phyloP scores from a whole-genome alignment of 2,329 filamentous ascomycete genomes.

The Trichoderma atrobrunneum region DNA sequence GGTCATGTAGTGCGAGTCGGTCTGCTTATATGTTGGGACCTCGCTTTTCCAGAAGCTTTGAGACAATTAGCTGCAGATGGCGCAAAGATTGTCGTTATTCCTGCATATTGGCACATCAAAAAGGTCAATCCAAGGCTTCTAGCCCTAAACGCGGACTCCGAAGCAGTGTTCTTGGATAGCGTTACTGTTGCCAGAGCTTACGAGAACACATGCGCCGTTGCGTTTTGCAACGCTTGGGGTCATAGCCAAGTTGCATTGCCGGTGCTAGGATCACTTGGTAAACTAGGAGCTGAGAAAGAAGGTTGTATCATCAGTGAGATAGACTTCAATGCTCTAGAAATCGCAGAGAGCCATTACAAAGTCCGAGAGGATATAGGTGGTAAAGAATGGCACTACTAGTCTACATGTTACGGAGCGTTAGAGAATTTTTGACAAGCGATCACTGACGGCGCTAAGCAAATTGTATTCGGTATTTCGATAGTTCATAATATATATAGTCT shows the following conservation, averaged over 20 bases:
- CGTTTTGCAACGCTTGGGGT: constrained; percentile 7
- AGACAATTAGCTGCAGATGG: background rate
- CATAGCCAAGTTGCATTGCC: constrained; percentile 4
- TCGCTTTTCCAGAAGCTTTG: background rate
- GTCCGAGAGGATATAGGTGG: background rate
- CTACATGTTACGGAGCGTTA: background rate
- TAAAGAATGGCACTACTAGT: constrained; percentile 1
- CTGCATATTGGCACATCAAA: constrained; percentile 1
- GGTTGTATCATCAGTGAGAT: background rate
- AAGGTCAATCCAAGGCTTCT: background rate
- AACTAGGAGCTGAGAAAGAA: background rate
- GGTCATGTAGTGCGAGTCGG: background rate
- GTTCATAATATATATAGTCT: background rate
- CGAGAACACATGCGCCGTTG: background rate
- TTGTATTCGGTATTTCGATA: background rate
- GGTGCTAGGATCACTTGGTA: background rate
- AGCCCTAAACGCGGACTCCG: background rate
- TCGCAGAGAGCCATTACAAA: constrained; percentile 2
- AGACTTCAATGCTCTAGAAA: background rate
- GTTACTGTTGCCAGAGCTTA: background rate
- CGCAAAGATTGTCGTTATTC: background rate
- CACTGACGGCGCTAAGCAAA: too few relatives aligned
- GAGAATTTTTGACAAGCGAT: background rate
- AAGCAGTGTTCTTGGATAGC: background rate
- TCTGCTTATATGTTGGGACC: constrained; percentile 6